Conservation (phyloP, 345 rosid species). For the Atalantia buxifolia region DNA sequence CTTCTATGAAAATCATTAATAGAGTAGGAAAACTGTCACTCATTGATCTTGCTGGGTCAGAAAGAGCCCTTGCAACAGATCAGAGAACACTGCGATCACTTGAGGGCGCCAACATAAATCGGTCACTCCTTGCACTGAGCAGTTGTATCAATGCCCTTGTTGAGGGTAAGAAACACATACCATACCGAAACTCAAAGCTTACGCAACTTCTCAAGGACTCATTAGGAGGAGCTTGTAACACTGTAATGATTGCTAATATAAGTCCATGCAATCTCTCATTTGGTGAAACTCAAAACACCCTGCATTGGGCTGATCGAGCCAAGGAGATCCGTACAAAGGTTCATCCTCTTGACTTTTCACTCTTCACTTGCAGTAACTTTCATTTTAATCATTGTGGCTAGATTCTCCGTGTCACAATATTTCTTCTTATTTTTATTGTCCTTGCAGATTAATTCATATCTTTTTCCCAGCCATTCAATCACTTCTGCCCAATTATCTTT, state of each 20-base stretch:
- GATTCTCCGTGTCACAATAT: background rate
- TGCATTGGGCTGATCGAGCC: slow-evolving; percentile 97
- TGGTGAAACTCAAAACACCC: slow-evolving; percentile 93
- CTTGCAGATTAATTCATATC: background rate
- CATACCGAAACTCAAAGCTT: slow-evolving; percentile 89
- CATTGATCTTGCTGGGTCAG: slow-evolving; percentile 98
- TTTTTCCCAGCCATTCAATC: background rate
- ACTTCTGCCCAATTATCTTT: background rate
- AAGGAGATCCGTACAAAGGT: slow-evolving; percentile 83
- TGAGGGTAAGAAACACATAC: slow-evolving; percentile 94
- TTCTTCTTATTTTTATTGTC: background rate
- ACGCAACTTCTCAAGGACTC: slow-evolving; percentile 97
- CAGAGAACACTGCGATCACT: slow-evolving; percentile 84
- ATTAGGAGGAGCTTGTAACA: slow-evolving; percentile 85
- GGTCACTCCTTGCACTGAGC: slow-evolving; percentile 90
- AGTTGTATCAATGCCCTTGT: slow-evolving; percentile 96
- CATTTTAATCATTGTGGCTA: background rate
- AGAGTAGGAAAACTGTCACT: slow-evolving; percentile 83
- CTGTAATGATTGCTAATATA: slow-evolving; percentile 92
- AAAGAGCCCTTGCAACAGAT: slow-evolving; percentile 93
- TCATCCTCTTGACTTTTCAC: slow-evolving; percentile 1
- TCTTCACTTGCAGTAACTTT: background rate
- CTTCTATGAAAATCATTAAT: slow-evolving; percentile 57
- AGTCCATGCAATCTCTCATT: slow-evolving; percentile 87
- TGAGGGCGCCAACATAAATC: slow-evolving; percentile 93